Conservation (phyloP, 176 grass and related monocot species). For the Musa beccarii region DNA sequence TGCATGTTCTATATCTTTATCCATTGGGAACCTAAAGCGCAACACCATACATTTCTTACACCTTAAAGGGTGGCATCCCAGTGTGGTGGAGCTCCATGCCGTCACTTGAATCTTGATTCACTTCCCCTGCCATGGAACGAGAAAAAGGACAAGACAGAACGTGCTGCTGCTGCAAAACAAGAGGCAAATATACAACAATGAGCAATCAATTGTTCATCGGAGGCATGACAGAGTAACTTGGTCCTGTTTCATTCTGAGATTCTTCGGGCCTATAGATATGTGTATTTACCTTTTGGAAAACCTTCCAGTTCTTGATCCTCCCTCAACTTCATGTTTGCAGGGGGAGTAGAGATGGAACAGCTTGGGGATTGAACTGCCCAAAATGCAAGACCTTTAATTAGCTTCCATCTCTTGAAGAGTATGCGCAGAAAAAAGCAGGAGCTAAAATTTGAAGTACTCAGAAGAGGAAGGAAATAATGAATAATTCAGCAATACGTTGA, state of each 20-base stretch:
- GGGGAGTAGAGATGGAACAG: not conserved
- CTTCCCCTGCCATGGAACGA: not conserved
- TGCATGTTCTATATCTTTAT: too few relatives aligned
- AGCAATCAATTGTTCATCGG: too few relatives aligned
- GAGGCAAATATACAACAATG: not conserved
- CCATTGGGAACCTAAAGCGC: too few relatives aligned
- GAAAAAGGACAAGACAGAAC: conserved; percentile 9
- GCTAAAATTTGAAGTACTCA: too few relatives aligned
- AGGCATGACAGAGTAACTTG: too few relatives aligned
- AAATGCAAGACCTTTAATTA: not conserved
- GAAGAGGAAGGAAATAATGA: too few relatives aligned
- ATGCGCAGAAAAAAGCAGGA: too few relatives aligned
- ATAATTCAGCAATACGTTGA: too few relatives aligned
- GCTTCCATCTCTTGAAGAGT: too few relatives aligned
- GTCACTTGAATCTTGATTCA: conserved; percentile 5
- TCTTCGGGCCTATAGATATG: not conserved
- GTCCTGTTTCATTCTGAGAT: too few relatives aligned
- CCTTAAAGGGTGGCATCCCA: too few relatives aligned
- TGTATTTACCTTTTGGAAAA: conserved; percentile 10
- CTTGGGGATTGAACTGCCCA: not conserved
- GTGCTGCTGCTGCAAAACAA: conserved; percentile 9
- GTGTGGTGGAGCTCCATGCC: not conserved
- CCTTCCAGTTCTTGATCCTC: not conserved
- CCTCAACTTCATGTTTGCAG: not conserved
- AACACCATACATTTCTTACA: too few relatives aligned